phyloP scores from a whole-genome alignment of 495 filamentous ascomycete species.

The Neurospora africana region DNA sequence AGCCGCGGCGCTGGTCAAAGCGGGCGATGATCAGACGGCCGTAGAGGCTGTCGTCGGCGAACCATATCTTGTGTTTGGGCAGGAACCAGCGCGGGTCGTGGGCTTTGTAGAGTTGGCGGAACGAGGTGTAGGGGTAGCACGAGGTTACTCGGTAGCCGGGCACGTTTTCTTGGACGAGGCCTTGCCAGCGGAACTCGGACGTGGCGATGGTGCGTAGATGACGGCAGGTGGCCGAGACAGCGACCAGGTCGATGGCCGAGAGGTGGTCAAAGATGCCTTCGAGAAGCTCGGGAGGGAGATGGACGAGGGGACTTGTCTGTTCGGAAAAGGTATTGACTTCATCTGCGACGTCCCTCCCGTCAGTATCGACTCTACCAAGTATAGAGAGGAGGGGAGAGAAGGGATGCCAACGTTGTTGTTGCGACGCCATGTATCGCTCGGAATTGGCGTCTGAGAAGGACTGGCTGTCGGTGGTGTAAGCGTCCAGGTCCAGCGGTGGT shows the following conservation, averaged over 20 bases:
- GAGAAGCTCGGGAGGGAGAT: constrained; percentile 55
- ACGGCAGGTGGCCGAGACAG: constrained; percentile 45
- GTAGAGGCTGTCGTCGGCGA: constrained; percentile 56
- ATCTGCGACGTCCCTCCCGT: not conserved
- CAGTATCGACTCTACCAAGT: not conserved
- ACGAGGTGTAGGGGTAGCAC: constrained; percentile 49
- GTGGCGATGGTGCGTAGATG: constrained; percentile 38
- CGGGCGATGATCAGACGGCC: constrained; percentile 64
- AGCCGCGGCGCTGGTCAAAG: constrained; percentile 59
- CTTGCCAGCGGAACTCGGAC: constrained; percentile 53
- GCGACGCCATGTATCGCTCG: not conserved
- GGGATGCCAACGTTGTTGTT: not conserved
- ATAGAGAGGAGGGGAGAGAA: not conserved
- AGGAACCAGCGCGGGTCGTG: constrained; percentile 83
- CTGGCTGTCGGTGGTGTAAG: not conserved
- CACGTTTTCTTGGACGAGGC: constrained; percentile 50
- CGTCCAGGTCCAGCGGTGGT: not conserved
- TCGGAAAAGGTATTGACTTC: not conserved
- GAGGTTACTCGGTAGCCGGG: constrained; percentile 42
- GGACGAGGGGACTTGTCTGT: constrained; percentile 20
- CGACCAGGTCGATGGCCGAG: constrained; percentile 43
- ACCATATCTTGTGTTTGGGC: constrained; percentile 71
- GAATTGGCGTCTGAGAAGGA: not conserved
- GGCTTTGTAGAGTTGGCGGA: constrained; percentile 56
- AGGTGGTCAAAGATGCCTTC: constrained; percentile 52